Percentiles rank a stretch among this genome's conserved stretches.
Conservation (phyloP, 192 early-diverging fungal species). For the Backusella mclennaniae region DNA sequence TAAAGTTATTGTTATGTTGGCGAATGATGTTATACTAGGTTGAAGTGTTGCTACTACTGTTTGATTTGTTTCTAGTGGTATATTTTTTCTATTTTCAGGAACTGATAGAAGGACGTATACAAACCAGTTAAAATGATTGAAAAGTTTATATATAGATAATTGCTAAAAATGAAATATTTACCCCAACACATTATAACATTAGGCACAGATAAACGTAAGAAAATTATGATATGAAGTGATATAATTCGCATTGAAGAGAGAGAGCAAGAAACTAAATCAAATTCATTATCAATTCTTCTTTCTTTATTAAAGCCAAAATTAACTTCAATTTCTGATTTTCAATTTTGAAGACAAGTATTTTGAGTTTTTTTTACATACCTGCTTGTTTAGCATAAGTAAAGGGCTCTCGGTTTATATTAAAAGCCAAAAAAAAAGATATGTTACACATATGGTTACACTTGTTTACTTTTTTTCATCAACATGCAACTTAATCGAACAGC, state of each 20-base stretch:
- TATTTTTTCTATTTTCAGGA: background rate
- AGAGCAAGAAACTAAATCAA: background rate
- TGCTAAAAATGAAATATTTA: background rate
- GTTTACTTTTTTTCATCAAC: background rate
- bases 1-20: background rate
- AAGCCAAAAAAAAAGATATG: background rate
- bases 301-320: background rate
- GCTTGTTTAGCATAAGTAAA: no score
- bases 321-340: background rate
- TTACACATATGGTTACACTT: background rate
- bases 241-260: background rate
- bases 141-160: no score
- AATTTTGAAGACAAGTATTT: background rate
- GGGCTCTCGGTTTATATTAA: no score
- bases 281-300: background rate
- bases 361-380: no score
- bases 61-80: background rate
- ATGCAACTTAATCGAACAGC: background rate
- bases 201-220: background rate
- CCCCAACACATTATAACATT: background rate
- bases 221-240: background rate
- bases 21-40: background rate
- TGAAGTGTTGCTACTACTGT: background rate
- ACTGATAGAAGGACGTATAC: background rate
- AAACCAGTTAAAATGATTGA: background rate